Evolutionary conservation across 768 basidiomycete genomes (phyloP).

Genomic region (Strobilomyces echinocephalus): DNA sequence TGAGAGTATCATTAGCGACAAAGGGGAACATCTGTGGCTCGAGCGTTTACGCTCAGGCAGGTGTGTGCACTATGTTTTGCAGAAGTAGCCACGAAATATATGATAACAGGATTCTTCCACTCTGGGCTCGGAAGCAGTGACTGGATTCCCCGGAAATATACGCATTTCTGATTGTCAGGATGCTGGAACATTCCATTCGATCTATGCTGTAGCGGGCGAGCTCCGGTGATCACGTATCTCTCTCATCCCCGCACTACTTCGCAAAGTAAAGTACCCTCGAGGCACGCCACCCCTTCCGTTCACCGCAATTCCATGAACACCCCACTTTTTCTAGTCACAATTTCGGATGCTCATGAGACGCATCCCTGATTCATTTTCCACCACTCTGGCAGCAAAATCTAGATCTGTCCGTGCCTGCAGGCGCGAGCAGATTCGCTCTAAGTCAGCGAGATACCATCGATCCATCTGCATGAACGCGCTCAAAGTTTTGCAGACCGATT

Average conservation of each 20-base stretch:
- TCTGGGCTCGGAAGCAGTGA: neutral
- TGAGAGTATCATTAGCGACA: neutral
- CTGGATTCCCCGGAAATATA: neutral
- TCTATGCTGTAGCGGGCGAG: neutral
- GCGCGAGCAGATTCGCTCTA: neutral
- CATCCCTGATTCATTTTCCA: neutral
- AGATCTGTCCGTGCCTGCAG: neutral
- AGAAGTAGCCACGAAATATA: neutral
- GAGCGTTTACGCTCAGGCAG: neutral
- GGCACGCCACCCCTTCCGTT: neutral
- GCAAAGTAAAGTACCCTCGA: neutral
- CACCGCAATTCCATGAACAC: neutral
- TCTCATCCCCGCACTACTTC: neutral
- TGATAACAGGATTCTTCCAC: no score
- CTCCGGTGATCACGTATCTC: neutral
- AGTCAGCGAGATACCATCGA: constrained; percentile 3
- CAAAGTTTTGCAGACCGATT: neutral
- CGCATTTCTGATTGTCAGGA: neutral
- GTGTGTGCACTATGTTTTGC: neutral
- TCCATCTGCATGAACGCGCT: neutral
- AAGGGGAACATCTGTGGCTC: neutral
- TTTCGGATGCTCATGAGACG: neutral
- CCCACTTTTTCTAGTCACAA: neutral
- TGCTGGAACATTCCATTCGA: neutral
- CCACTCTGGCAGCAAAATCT: neutral